Evolutionary conservation across 176 grass and related monocot species (phyloP).

Genomic region (Triticum timopheevii): DNA sequence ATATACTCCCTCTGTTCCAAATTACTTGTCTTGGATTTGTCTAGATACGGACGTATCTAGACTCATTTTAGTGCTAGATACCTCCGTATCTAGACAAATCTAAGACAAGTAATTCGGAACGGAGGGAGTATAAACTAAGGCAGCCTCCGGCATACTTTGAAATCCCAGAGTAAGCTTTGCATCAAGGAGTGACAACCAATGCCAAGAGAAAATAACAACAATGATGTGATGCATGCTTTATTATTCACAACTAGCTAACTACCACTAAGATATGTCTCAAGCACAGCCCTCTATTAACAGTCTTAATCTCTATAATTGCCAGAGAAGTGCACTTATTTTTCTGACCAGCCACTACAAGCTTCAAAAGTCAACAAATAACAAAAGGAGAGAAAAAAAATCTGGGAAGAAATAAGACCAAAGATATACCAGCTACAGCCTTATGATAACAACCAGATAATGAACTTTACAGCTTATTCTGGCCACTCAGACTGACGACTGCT

Average conservation of each 20-base stretch:
- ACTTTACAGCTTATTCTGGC: neutral
- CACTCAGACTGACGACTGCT: neutral
- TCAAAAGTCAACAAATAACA: constrained; percentile 9
- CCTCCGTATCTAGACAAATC: too few species aligned
- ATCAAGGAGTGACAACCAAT: neutral
- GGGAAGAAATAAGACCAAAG: neutral
- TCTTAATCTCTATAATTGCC: neutral
- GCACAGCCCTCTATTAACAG: neutral
- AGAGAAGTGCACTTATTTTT: neutral
- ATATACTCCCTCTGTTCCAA: too few species aligned
- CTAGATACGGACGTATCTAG: too few species aligned
- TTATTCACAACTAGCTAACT: neutral
- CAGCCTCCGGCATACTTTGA: too few species aligned
- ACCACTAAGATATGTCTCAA: neutral
- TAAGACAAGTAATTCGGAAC: too few species aligned
- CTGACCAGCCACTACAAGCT: neutral
- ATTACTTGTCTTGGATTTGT: too few species aligned
- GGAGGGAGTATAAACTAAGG: too few species aligned
- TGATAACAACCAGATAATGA: neutral
- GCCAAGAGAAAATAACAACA: neutral
- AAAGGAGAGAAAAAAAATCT: neutral
- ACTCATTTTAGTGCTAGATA: too few species aligned
- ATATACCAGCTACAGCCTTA: neutral
- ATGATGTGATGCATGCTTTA: neutral
- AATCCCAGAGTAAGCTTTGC: too few species aligned